Base-by-base conservation (phyloP, 164 flowering plant species). In the Akebia trifoliata region DNA sequence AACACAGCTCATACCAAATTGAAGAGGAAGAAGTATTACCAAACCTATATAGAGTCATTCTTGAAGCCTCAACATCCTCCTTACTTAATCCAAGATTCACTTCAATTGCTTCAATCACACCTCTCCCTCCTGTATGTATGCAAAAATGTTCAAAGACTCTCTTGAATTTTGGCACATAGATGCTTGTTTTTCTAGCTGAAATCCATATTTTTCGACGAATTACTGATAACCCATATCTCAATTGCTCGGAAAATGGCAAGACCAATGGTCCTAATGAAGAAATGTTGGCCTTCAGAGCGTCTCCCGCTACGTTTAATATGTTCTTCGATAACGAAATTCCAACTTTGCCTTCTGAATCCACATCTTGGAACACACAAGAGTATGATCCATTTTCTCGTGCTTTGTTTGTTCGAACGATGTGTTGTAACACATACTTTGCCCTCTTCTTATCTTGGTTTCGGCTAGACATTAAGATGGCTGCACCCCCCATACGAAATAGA, bases 1-100 rank as follows among this genome's bases (percentile, higher is more conserved):
- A 70, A 37, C 57, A 48, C 1, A 70, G 67, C 12, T 32, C 31
- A 50, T 70, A 70, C 74, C 74, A 62, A 6, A 56, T 39, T 6
- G 74, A 71, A 8, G 74, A 71, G 6, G 74, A 71, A 1, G 74
- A 66, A 1, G 71, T 71, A 58, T 71, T 71, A 4, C 74, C 74
- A 48, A 71, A 71, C 25, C 65, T 54, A 25, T 70, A 60, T 12
- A 63, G 55, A 3, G 68, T 50, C 74, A 66, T 71, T 50, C 32
- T 61, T 4, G 65, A 66, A 0, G 74, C 64, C 42, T 66, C 74
- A 1, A 45, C 56, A 50, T 71, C 65, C 11, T 42, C 54, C 2
- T 66, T 32, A 10, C 18, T 26, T 37, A 71, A 12, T 39, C 18
- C 20, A 1, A 69, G 59, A 8, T 25, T 47, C 9, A 46, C 48